These are phyloP conservation scores for Plantago coronopus DNA, from an alignment of 305 asterid genomes.

Conservation along the genomic window DNA sequence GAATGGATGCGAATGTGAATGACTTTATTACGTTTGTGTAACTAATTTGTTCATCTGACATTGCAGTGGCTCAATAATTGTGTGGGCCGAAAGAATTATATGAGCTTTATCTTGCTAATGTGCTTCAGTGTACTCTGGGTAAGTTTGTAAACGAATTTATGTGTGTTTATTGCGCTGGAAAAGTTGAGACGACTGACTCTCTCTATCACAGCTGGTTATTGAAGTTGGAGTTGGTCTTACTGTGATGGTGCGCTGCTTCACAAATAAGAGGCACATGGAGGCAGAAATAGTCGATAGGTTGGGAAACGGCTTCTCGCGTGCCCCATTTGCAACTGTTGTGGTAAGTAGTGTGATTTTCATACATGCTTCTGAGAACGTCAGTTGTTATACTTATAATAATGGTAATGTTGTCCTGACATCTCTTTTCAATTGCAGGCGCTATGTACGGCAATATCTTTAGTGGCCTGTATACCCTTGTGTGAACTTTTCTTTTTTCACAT, in stretches of 20 bases:
- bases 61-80: slow-evolving; percentile 98
- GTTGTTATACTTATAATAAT: slow-evolving; percentile 14
- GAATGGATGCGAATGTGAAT: background rate
- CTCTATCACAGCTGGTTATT: slow-evolving; percentile 57
- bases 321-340: slow-evolving; percentile 98
- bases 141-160: slow-evolving; percentile 31
- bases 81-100: slow-evolving; percentile 87
- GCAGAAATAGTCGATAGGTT: slow-evolving; percentile 84
- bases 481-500: slow-evolving; percentile 98
- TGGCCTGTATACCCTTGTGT: slow-evolving; percentile 88
- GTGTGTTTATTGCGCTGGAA: slow-evolving; percentile 2
- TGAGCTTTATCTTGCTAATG: slow-evolving; percentile 79
- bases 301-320: slow-evolving; percentile 95
- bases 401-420: background rate
- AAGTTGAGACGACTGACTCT: slow-evolving; percentile 22
- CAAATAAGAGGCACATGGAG: slow-evolving; percentile 62
- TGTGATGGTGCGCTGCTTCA: slow-evolving; percentile 85
- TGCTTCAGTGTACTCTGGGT: slow-evolving; percentile 90
- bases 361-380: slow-evolving; percentile 4
- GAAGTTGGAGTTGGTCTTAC: slow-evolving; percentile 90
- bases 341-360: slow-evolving; percentile 36
- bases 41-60: slow-evolving; percentile 32
- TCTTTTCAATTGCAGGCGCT: slow-evolving; percentile 51
- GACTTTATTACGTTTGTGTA: slow-evolving; percentile 19
- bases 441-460: slow-evolving; percentile 82